These are phyloP conservation scores for Thelonectria olida DNA, from an alignment of 2,329 filamentous ascomycete genomes.

Conservation along the genomic window DNA sequence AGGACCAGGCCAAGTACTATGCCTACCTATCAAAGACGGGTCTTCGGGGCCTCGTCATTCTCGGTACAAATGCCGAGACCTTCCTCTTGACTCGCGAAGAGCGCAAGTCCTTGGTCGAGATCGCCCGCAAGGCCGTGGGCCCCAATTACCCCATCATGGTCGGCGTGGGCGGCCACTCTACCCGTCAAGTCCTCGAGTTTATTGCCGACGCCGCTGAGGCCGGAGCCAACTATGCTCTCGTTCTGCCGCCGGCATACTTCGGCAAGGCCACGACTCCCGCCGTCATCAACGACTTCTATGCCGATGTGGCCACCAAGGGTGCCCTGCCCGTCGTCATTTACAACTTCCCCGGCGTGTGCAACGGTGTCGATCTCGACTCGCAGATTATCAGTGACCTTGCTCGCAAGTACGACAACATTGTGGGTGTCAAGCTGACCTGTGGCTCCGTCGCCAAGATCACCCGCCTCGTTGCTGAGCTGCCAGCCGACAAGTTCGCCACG, in stretches of 20 bases:
- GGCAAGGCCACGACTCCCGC: conserved; percentile 67
- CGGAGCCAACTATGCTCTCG: conserved; percentile 68
- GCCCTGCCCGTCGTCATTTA: conserved; percentile 70
- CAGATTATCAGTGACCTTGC: conserved; percentile 57
- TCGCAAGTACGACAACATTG: conserved; percentile 60
- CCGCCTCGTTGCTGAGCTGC: conserved; percentile 62
- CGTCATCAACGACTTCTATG: conserved; percentile 69
- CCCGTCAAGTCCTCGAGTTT: conserved; percentile 68
- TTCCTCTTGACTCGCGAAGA: conserved; percentile 66
- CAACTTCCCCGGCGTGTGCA: conserved; percentile 75
- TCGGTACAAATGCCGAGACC: conserved; percentile 66
- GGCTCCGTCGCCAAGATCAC: conserved; percentile 77
- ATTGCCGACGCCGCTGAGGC: conserved; percentile 67
- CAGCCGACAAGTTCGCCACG: conserved; percentile 66
- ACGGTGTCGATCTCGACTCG: conserved; percentile 74
- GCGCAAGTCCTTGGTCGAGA: conserved; percentile 62
- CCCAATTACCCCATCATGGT: conserved; percentile 88
- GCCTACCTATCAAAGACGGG: conserved; percentile 59
- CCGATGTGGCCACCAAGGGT: conserved; percentile 60
- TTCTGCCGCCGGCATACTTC: conserved; percentile 72
- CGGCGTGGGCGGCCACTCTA: conserved; percentile 72
- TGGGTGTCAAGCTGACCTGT: conserved; percentile 77
- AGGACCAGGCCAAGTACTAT: conserved; percentile 60
- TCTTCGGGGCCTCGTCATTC: conserved; percentile 60
- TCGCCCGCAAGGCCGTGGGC: conserved; percentile 78